A percentile compares a stretch with the other conserved stretches of the same genome.
Conservation (phyloP, 1,284 basidiomycete species). For the Dichomitus squalens region DNA sequence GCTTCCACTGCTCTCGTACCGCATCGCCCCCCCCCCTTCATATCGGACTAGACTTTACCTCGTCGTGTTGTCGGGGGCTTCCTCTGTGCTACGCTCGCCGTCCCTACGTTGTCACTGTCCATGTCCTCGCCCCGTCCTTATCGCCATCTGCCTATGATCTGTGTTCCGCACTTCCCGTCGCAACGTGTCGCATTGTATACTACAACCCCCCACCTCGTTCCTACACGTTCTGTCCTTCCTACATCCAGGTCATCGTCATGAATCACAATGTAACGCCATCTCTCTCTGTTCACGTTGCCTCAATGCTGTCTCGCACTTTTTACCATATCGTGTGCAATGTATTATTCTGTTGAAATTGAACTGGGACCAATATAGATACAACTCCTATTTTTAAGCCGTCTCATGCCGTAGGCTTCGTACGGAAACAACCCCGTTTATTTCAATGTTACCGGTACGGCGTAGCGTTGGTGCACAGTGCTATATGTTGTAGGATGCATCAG, state of each 20-base stretch:
- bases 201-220: not conserved
- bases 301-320: not conserved
- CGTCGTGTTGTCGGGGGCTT: no score
- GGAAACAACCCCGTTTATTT: no score
- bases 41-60: not conserved
- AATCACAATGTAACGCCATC: slow-evolving; percentile 1
- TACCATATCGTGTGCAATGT: not conserved
- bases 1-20: slow-evolving; percentile 4
- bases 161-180: not conserved
- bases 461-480: no score
- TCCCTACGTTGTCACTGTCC: not conserved
- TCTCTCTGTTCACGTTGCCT: not conserved
- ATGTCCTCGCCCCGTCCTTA: not conserved
- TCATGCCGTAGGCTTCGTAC: no score
- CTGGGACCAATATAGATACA: no score
- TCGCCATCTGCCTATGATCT: not conserved
- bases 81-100: not conserved
- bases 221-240: not conserved
- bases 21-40: not conserved
- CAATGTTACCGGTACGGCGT: no score
- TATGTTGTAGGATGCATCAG: no score
- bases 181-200: not conserved
- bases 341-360: not conserved
- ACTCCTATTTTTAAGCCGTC: no score
- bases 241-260: not conserved